Evolutionary conservation across 139 green algal genomes (phyloP), one percentile per base, ranked within the genome.

Genomic region (Gonium pectorale): DNA sequence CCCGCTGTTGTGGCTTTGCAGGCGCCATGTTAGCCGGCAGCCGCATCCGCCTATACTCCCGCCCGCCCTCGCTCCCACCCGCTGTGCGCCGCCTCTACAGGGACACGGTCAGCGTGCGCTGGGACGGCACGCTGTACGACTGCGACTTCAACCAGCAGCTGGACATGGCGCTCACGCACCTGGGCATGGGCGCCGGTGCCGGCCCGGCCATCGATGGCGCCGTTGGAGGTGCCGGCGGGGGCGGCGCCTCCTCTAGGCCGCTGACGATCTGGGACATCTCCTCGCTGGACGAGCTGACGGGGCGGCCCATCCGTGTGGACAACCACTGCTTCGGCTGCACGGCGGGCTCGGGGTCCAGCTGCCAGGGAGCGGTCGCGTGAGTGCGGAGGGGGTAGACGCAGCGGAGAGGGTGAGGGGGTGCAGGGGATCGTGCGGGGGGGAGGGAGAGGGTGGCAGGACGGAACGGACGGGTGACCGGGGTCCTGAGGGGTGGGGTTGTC

Each of bases 61-160:
- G 24, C 56, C 26, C 56, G 26, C 17, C 11, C 26, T 27, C 2
- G 26, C 2, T 3, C 56, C 24, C 11, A 24, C 7, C 7, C 56
- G 2, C 5, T 64, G 11, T 64, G 24, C 59, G 59, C 59, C 17
- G 3, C 27, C 54, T 22, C 22, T 24, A 90, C 90, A 85, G 92
- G 19, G 87, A 98, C 83, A 97, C 96, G 0, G 82, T 99, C 29
- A 94, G 73, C 51, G 96, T 99, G 6, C 86, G 91, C 8, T 99
- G 95, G 94, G 96, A 99, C 80, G 97, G 97, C 35, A 41, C 83
- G 81, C 2, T 99, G 35, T 99, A 94, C 70, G 97, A 99, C 91
- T 99, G 97, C 88, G 97, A 99, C 81, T 99, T 99, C 90, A 99
- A 99, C 90, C 97, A 99, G 94, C 97, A 99, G 92, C 90, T 99